A percentile compares a stretch with the other conserved stretches of the same genome.
Conservation (phyloP, 2,329 filamentous ascomycete genomes). For the Fusarium robinianum region DNA sequence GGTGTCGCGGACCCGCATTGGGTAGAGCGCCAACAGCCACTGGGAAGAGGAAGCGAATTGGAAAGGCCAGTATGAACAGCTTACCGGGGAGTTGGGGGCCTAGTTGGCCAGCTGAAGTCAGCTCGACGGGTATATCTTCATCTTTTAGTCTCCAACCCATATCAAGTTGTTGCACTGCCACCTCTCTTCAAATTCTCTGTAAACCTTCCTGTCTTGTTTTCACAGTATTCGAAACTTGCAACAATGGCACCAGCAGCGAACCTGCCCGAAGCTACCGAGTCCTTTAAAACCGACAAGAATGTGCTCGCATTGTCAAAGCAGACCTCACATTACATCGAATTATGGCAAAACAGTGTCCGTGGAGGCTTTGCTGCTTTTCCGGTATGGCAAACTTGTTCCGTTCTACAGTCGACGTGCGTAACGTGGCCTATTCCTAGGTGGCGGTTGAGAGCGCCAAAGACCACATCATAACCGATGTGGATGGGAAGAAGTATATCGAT, state of each 20-base stretch:
- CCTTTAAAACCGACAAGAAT: not conserved
- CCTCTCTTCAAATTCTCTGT: not conserved
- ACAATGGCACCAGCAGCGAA: constrained; percentile 13
- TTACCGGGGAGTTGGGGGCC: too few species aligned
- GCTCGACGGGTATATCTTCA: constrained; percentile 3
- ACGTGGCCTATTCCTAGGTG: constrained; percentile 3
- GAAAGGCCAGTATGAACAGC: not conserved
- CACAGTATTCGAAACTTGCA: not conserved
- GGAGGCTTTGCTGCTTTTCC: constrained; percentile 14
- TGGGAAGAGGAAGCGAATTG: too few species aligned
- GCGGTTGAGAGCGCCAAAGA: constrained; percentile 6
- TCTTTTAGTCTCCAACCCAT: not conserved
- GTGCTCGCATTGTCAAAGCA: constrained; percentile 1
- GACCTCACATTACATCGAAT: not conserved
- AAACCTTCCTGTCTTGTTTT: not conserved
- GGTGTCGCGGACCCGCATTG: constrained; percentile 4
- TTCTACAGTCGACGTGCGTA: not conserved
- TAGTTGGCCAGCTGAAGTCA: too few species aligned
- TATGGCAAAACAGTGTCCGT: constrained; percentile 8
- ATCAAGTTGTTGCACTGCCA: not conserved
- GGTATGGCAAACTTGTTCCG: not conserved
- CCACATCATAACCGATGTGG: constrained; percentile 14
- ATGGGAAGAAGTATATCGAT: constrained; percentile 19
- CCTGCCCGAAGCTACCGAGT: not conserved
- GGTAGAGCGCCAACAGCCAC: not conserved